phyloP scores from a whole-genome alignment of 371 early-diverging fungal species.

The Mortierella sp. region DNA sequence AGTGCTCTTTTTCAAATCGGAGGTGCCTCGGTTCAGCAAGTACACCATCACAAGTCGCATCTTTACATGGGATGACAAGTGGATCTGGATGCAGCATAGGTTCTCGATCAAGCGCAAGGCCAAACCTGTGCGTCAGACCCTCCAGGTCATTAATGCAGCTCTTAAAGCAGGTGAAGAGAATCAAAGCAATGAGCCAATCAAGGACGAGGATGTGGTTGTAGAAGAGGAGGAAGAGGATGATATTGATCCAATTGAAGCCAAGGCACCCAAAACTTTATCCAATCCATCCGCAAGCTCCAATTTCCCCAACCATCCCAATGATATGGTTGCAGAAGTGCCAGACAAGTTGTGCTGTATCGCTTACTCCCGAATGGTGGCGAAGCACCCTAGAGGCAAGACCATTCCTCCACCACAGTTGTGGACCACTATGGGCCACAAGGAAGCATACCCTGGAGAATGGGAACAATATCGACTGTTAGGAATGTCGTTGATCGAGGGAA shows the following conservation, averaged over 20 bases:
- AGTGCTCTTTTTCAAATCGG: slow-evolving; percentile 63
- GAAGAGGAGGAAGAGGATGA: slow-evolving; percentile 57
- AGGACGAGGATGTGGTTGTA: slow-evolving; percentile 39
- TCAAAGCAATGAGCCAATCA: background rate
- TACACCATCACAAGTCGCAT: slow-evolving; percentile 67
- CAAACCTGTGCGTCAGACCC: slow-evolving; percentile 24
- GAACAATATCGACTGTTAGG: slow-evolving; percentile 51
- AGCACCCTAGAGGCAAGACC: slow-evolving; percentile 56
- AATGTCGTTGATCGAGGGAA: slow-evolving; percentile 50
- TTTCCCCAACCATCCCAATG: slow-evolving; percentile 28
- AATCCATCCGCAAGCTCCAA: background rate
- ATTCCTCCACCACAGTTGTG: slow-evolving; percentile 39
- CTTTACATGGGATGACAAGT: slow-evolving; percentile 72
- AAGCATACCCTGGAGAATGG: slow-evolving; percentile 52
- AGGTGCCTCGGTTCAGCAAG: slow-evolving; percentile 64
- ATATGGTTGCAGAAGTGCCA: slow-evolving; percentile 20
- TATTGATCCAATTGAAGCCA: slow-evolving; percentile 53
- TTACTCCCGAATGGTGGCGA: slow-evolving; percentile 53
- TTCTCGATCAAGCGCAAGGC: slow-evolving; percentile 52
- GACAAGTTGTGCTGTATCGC: slow-evolving; percentile 54
- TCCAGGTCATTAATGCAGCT: slow-evolving; percentile 14
- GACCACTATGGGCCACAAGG: slow-evolving; percentile 47
- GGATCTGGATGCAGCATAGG: slow-evolving; percentile 59
- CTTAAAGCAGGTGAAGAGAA: background rate
- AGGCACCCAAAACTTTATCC: slow-evolving; percentile 7